phyloP scores from a whole-genome alignment of 148 eudicot genomes.

The Beta vulgaris region DNA sequence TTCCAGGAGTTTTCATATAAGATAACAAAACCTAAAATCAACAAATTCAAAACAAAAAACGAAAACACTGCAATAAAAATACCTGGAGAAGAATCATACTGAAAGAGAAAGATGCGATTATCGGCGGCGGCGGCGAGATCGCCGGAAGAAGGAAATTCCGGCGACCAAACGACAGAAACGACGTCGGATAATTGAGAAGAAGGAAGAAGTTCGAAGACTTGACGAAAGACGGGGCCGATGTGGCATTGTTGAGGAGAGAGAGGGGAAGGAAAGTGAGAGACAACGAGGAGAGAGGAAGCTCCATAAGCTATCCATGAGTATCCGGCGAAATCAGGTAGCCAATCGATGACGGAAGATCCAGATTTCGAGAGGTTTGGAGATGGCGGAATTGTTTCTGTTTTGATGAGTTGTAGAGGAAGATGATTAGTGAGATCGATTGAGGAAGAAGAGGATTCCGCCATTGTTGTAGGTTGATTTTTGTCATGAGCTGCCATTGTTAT shows the following conservation, averaged over 20 bases:
- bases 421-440: background rate
- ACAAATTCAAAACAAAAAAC: background rate
- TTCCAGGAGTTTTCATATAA: background rate
- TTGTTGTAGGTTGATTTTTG: background rate
- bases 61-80: background rate
- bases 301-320: constrained; percentile 94
- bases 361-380: constrained; percentile 44
- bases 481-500: constrained; percentile 15
- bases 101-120: constrained; percentile 49
- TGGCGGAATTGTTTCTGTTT: constrained; percentile 74
- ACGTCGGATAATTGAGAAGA: constrained; percentile 27
- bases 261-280: constrained; percentile 78
- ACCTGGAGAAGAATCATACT: constrained; percentile 45
- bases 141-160: constrained; percentile 51
- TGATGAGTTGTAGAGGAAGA: constrained; percentile 56
- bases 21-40: background rate
- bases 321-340: constrained; percentile 72
- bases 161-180: constrained; percentile 74
- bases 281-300: constrained; percentile 78
- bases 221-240: constrained; percentile 59
- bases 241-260: constrained; percentile 39
- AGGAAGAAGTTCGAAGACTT: constrained; percentile 51
- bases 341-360: constrained; percentile 46
- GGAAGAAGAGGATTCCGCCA: background rate
- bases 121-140: constrained; percentile 63